These are phyloP conservation scores for Rostrohypoxylon terebratum DNA, from an alignment of 495 filamentous ascomycete genomes.

Conservation along the genomic window DNA sequence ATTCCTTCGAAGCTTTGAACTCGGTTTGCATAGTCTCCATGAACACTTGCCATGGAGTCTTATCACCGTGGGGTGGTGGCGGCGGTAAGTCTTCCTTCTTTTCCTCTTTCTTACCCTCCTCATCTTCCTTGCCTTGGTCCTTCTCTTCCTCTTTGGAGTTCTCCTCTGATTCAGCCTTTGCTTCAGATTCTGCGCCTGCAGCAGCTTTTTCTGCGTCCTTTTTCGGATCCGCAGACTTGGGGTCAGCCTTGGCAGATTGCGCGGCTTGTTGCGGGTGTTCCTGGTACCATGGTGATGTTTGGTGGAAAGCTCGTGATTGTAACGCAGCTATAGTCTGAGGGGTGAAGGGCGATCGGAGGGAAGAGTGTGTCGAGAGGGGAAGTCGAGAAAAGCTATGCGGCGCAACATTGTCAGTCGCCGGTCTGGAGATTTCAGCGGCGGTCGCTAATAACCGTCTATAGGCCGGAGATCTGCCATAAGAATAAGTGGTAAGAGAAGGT, in stretches of 20 bases:
- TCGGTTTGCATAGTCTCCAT: conserved; percentile 91
- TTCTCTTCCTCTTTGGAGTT: conserved; percentile 62
- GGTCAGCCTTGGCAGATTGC: conserved; percentile 53
- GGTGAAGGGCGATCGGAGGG: conserved; percentile 61
- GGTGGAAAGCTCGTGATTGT: conserved; percentile 58
- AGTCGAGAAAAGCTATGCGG: conserved; percentile 44
- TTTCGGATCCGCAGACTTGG: conserved; percentile 51
- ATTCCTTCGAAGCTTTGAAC: conserved; percentile 97
- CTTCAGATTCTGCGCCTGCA: conserved; percentile 54
- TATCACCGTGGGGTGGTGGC: conserved; percentile 95
- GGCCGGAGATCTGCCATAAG: conserved; percentile 64
- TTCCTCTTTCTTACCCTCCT: conserved; percentile 64
- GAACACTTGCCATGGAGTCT: conserved; percentile 98
- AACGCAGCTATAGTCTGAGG: conserved; percentile 50
- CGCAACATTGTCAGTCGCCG: conserved; percentile 33
- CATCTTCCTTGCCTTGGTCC: conserved; percentile 54
- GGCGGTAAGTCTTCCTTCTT: conserved; percentile 82
- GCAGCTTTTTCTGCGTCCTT: conserved; percentile 42
- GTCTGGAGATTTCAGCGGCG: conserved; percentile 46
- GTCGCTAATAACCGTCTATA: conserved; percentile 68
- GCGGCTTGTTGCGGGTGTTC: conserved; percentile 41
- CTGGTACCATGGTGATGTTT: conserved; percentile 51
- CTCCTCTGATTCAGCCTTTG: conserved; percentile 58
- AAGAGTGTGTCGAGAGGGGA: conserved; percentile 42
- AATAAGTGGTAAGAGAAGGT: conserved; percentile 54